Evolutionary conservation across 2,329 filamentous ascomycete genomes (phyloP), one percentile per base, ranked within the genome.

Genomic region (Exophiala dermatitidis): DNA sequence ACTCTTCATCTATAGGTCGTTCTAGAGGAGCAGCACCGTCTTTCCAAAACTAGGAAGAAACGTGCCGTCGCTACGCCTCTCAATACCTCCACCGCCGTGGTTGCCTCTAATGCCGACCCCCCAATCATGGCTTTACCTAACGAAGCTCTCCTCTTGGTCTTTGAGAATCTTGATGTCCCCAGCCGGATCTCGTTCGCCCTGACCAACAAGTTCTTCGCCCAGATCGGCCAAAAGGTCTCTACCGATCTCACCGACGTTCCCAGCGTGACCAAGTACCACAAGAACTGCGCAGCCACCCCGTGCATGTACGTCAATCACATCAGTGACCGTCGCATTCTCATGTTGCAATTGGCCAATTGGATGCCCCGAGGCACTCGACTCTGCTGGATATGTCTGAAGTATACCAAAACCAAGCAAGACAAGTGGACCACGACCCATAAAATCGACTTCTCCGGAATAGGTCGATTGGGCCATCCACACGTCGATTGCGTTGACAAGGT

Each of bases 321-420:
- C 95, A 58, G 87, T 81, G 66, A 83, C 84, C 65, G 97, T 69
- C 68, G 98, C 91, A 48, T 91, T 88, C 72, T 97, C 91, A 71
- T 98, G 96, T 71, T 96, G 89, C 54, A 77, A 77, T 70, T 98
- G 91, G 71, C 97, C 97, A 56, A 93, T 77, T 74, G 36, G 32
- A 54, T 57, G 40, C 52, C 52, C 10, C 36, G 45, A 8, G 33
- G 29, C n/a, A 41, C 28, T 28, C 48, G 51, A 5, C 41, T 54
- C 6, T 57, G 55, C 45, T 54, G 52, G 55, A 26, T 49, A 6
- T 54, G 55, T 31, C 5, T 46, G n/a, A 49, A 50, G 37, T 57
- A 57, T 29, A 49, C 51, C 36, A 47, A 33, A 26, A 46, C 46
- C 48, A 29, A 30, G 4, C n/a, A 3, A 1, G 2, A 5, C 3